phyloP scores from a whole-genome alignment of 352 stramenopile genomes.

The Pythium scleroteichum region DNA sequence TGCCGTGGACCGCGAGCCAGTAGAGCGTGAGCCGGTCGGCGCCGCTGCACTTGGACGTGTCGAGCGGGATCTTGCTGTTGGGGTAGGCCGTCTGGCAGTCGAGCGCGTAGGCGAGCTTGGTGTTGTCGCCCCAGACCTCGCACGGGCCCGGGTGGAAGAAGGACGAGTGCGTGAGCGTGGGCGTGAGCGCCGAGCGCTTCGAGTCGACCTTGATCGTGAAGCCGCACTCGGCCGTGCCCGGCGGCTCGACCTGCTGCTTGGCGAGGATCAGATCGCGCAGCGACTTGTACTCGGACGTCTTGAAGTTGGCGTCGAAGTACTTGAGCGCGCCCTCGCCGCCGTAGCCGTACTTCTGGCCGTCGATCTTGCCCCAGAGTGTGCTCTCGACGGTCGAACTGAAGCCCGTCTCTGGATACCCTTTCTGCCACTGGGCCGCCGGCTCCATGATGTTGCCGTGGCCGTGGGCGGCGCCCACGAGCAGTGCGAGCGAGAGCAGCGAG shows the following conservation, averaged over 20 bases:
- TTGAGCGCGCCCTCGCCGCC: slow-evolving; percentile 33
- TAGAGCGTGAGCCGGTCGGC: slow-evolving; percentile 48
- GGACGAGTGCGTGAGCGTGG: slow-evolving; percentile 38
- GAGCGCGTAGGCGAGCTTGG: slow-evolving; percentile 43
- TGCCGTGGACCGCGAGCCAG: slow-evolving; percentile 55
- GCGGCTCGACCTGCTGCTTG: slow-evolving; percentile 43
- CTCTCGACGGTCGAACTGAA: slow-evolving; percentile 38
- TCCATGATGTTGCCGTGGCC: slow-evolving; percentile 44
- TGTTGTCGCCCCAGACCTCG: slow-evolving; percentile 60
- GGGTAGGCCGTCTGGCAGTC: slow-evolving; percentile 49
- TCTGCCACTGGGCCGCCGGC: slow-evolving; percentile 34
- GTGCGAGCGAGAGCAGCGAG: neutral
- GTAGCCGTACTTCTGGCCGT: slow-evolving; percentile 47
- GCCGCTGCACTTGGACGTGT: slow-evolving; percentile 41
- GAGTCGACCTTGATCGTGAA: slow-evolving; percentile 38
- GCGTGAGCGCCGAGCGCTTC: slow-evolving; percentile 35
- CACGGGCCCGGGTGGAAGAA: slow-evolving; percentile 63
- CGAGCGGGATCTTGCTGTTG: slow-evolving; percentile 36
- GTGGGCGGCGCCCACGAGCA: slow-evolving; percentile 1
- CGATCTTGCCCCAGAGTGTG: slow-evolving; percentile 33
- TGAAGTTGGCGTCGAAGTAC: slow-evolving; percentile 40
- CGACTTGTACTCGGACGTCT: slow-evolving; percentile 35
- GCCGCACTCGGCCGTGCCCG: slow-evolving; percentile 35
- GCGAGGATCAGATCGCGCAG: slow-evolving; percentile 42
- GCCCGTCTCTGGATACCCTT: slow-evolving; percentile 44